phyloP scores from a whole-genome alignment of 805 yeast species.

The Pichia pseudocactophila region DNA sequence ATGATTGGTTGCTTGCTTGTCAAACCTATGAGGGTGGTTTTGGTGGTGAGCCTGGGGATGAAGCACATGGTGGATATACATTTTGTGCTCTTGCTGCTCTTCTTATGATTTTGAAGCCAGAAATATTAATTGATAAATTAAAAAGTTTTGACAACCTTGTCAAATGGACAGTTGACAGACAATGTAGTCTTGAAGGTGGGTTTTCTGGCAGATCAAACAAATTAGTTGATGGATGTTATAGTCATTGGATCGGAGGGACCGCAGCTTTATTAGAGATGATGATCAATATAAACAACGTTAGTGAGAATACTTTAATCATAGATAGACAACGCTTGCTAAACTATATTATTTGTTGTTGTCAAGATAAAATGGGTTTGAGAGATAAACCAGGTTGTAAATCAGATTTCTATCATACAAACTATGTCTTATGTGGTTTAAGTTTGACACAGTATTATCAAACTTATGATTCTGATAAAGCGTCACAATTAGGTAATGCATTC shows the following conservation, averaged over 20 bases:
- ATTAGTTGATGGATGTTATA: slow-evolving; percentile 91
- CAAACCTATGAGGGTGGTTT: slow-evolving; percentile 96
- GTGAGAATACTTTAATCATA: slow-evolving; percentile 27
- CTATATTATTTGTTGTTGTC: slow-evolving; percentile 74
- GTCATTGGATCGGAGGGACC: slow-evolving; percentile 90
- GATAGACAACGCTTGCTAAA: slow-evolving; percentile 50
- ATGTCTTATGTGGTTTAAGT: slow-evolving; percentile 69
- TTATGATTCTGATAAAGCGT: slow-evolving; percentile 13
- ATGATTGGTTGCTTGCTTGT: slow-evolving; percentile 55
- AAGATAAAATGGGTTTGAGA: slow-evolving; percentile 47
- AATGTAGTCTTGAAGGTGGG: slow-evolving; percentile 72
- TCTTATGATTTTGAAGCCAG: slow-evolving; percentile 36
- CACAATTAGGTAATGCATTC: slow-evolving; percentile 13
- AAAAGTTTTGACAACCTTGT: slow-evolving; percentile 40
- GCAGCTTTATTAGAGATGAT: slow-evolving; percentile 55
- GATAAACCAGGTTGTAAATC: slow-evolving; percentile 81
- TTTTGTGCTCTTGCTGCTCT: slow-evolving; percentile 76
- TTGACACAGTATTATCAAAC: slow-evolving; percentile 39
- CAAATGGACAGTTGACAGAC: slow-evolving; percentile 67
- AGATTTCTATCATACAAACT: slow-evolving; percentile 89
- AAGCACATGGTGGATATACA: slow-evolving; percentile 97
- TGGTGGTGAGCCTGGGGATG: slow-evolving; percentile 73
- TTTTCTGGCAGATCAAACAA: slow-evolving; percentile 86
- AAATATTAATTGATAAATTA: slow-evolving; percentile 22
- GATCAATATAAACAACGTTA: slow-evolving; percentile 36